Conservation (phyloP, 1,284 basidiomycete species). For the Pascua guehoae region DNA sequence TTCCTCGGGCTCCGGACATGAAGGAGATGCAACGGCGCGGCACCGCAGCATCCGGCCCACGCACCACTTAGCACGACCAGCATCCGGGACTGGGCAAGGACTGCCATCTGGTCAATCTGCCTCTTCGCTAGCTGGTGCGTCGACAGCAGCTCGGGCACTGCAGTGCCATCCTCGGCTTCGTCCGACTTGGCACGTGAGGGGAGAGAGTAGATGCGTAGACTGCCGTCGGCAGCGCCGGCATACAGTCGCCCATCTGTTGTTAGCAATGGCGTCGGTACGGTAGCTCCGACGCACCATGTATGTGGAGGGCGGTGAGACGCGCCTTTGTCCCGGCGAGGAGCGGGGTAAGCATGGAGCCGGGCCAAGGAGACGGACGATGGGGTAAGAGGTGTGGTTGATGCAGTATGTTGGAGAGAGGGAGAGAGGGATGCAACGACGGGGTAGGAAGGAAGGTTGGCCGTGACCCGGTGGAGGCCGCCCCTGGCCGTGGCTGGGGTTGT, state of each 20-base stretch:
- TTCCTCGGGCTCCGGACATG: too few relatives aligned
- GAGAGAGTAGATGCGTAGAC: conserved; percentile 53
- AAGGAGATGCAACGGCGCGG: too few relatives aligned
- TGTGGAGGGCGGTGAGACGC: conserved; percentile 37
- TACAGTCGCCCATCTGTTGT: conserved; percentile 68
- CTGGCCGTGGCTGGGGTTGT: not conserved
- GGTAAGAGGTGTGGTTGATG: not conserved
- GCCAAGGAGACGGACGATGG: conserved; percentile 14
- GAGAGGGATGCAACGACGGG: not conserved
- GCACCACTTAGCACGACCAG: conserved; percentile 76
- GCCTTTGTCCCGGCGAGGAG: conserved; percentile 30
- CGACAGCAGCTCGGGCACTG: conserved; percentile 18
- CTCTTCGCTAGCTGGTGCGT: conserved; percentile 65
- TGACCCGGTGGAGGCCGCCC: not conserved
- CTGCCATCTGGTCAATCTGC: conserved; percentile 80
- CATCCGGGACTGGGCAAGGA: conserved; percentile 75
- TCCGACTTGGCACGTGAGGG: not conserved
- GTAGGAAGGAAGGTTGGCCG: not conserved
- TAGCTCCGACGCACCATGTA: conserved; percentile 27
- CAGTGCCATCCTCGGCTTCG: conserved; percentile 23
- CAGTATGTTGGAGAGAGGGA: not conserved
- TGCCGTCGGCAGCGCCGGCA: conserved; percentile 68
- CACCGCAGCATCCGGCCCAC: not conserved
- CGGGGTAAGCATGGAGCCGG: conserved; percentile 29
- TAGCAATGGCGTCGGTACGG: not conserved